A percentile compares a stretch with the other conserved stretches of the same genome.
phyloP scores from a whole-genome alignment of 2,329 filamentous ascomycete genomes.

The Aspergillus arachidicola region DNA sequence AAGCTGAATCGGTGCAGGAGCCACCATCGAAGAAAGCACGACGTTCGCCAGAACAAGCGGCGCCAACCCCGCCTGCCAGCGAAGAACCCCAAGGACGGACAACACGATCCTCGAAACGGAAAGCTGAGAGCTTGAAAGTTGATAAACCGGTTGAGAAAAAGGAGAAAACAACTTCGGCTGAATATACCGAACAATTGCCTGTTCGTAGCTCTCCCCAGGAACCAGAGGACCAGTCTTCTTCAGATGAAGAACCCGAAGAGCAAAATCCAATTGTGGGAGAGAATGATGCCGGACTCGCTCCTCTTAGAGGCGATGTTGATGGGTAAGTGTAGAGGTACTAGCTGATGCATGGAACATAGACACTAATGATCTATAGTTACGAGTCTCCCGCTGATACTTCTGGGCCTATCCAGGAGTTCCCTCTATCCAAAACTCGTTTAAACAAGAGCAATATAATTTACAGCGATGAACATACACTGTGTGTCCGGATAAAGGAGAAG shows the following conservation, averaged over 20 bases:
- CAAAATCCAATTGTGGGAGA: constrained; percentile 20
- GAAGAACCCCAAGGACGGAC: constrained; percentile 20
- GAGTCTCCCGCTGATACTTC: constrained; percentile 35
- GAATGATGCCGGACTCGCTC: constrained; percentile 24
- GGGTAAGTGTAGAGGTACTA: constrained; percentile 19
- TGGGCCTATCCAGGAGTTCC: constrained; percentile 40
- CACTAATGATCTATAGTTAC: constrained; percentile 29
- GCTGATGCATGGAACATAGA: background rate
- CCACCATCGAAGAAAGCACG: constrained; percentile 41
- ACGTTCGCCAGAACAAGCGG: constrained; percentile 27
- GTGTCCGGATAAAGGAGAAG: constrained; percentile 44
- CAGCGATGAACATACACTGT: constrained; percentile 39
- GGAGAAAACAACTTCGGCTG: constrained; percentile 8
- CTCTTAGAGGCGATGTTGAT: constrained; percentile 30
- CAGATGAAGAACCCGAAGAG: constrained; percentile 24
- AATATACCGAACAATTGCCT: constrained; percentile 6
- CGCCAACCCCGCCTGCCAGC: constrained; percentile 14
- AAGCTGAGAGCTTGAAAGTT: constrained; percentile 17
- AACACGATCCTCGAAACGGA: constrained; percentile 25
- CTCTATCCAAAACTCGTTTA: constrained; percentile 41
- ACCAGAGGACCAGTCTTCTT: constrained; percentile 12
- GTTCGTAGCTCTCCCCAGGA: background rate
- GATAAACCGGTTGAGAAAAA: constrained; percentile 15
- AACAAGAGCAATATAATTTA: constrained; percentile 42
- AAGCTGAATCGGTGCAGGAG: constrained; percentile 26